These are phyloP conservation scores for Pestalotiopsis sp. DNA, from an alignment of 2,329 filamentous ascomycete species.

Conservation along the genomic window DNA sequence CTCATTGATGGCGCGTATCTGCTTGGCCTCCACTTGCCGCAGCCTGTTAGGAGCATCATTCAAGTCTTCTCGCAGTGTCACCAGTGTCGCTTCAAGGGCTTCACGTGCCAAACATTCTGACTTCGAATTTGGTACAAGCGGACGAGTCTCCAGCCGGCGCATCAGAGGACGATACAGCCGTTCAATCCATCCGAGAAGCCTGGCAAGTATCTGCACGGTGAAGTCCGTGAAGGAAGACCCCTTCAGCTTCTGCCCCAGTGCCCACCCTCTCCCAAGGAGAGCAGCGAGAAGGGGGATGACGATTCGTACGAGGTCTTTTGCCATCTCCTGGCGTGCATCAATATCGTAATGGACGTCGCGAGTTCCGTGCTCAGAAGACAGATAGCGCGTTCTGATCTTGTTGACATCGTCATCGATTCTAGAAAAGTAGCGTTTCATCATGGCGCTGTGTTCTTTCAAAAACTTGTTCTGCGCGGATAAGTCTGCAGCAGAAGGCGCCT, in stretches of 20 bases:
- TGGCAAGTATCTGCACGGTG: slow-evolving; percentile 23
- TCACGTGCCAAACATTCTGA: slow-evolving; percentile 10
- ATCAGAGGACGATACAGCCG: slow-evolving; percentile 21
- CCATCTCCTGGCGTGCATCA: slow-evolving; percentile 16
- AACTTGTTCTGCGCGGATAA: slow-evolving; percentile 27
- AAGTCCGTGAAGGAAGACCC: slow-evolving; percentile 24
- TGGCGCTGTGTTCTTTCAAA: slow-evolving; percentile 20
- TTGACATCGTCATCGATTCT: slow-evolving; percentile 20
- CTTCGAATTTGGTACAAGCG: slow-evolving; percentile 10
- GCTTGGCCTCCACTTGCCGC: slow-evolving; percentile 15
- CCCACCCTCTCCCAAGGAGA: slow-evolving; percentile 25
- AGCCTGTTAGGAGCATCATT: slow-evolving; percentile 20
- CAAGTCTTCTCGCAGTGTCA: slow-evolving; percentile 16
- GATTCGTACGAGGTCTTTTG: slow-evolving; percentile 21
- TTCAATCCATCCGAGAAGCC: slow-evolving; percentile 22
- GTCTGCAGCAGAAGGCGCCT: slow-evolving; percentile 18
- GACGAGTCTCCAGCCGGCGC: slow-evolving; percentile 11
- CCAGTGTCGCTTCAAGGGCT: slow-evolving; percentile 19
- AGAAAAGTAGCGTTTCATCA: slow-evolving; percentile 25
- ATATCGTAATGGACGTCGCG: neutral
- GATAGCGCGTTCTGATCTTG: slow-evolving; percentile 20
- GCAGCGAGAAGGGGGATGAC: slow-evolving; percentile 27
- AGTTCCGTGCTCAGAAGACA: slow-evolving; percentile 7
- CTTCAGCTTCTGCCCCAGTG: slow-evolving; percentile 20
- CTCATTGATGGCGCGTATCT: slow-evolving; percentile 8